phyloP scores from a whole-genome alignment of 75 land plant species.

The Chamaecyparis obtusa region DNA sequence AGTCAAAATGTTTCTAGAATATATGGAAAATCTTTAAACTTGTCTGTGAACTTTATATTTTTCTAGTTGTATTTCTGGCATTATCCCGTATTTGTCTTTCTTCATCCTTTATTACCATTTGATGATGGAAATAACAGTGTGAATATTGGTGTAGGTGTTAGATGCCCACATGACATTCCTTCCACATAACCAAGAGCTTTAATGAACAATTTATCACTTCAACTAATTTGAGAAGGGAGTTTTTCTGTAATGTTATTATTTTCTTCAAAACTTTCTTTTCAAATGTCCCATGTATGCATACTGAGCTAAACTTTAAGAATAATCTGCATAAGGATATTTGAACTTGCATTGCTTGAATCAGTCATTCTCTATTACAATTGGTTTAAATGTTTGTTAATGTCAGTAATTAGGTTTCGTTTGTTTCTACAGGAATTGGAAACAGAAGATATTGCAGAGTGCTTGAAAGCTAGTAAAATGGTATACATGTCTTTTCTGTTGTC shows the following conservation, averaged over 20 bases:
- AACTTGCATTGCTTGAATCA: background rate
- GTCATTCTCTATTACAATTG: background rate
- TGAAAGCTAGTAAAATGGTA: slow-evolving; percentile 4
- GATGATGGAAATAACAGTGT: background rate
- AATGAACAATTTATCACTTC: background rate
- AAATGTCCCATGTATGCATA: background rate
- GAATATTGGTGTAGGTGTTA: background rate
- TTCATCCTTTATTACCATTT: background rate
- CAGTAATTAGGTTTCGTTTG: background rate
- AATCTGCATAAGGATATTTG: background rate
- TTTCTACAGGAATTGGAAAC: slow-evolving; percentile 6
- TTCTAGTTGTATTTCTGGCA: background rate
- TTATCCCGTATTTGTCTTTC: background rate
- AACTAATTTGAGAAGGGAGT: background rate
- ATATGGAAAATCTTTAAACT: background rate
- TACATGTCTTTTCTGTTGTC: background rate
- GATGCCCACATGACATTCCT: background rate
- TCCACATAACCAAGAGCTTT: background rate
- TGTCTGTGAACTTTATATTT: background rate
- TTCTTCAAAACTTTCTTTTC: background rate
- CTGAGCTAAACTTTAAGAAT: background rate
- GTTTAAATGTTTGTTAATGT: background rate
- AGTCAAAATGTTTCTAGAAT: background rate
- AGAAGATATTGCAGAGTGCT: background rate
- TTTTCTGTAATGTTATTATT: background rate